phyloP scores from a whole-genome alignment of 176 grass and related monocot genomes.

The Tuctoria greenei region DNA sequence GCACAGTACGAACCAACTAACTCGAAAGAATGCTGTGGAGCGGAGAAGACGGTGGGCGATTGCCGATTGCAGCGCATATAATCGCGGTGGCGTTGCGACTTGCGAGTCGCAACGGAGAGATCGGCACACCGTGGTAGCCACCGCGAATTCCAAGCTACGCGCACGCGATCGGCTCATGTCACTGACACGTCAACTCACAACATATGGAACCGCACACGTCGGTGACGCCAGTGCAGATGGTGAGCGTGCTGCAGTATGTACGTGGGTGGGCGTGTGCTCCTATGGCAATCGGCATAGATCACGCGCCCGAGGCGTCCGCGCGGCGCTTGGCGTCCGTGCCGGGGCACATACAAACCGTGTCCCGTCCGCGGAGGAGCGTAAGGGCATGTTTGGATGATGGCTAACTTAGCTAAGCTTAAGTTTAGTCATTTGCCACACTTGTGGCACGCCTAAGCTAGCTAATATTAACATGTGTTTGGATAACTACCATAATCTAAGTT shows the following conservation, averaged over 20 bases:
- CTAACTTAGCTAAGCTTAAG: too few relatives aligned
- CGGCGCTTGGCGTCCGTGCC: background rate
- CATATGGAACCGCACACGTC: background rate
- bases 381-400: too few relatives aligned
- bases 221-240: background rate
- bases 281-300: background rate
- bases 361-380: too few relatives aligned
- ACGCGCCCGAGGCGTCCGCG: background rate
- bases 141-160: background rate
- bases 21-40: background rate
- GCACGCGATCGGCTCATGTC: background rate
- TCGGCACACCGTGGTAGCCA: too few relatives aligned
- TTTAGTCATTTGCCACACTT: too few relatives aligned
- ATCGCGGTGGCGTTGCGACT: background rate
- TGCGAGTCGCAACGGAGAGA: background rate
- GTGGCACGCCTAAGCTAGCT: too few relatives aligned
- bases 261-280: background rate
- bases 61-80: too few relatives aligned
- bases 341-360: too few relatives aligned
- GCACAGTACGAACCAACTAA: background rate
- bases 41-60: background rate
- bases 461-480: too few relatives aligned
- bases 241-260: too few relatives aligned
- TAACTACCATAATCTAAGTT: too few relatives aligned
- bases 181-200: background rate